These are phyloP conservation scores for Beauveria sp. DNA, from an alignment of 2,329 filamentous ascomycete species.

Conservation along the genomic window DNA sequence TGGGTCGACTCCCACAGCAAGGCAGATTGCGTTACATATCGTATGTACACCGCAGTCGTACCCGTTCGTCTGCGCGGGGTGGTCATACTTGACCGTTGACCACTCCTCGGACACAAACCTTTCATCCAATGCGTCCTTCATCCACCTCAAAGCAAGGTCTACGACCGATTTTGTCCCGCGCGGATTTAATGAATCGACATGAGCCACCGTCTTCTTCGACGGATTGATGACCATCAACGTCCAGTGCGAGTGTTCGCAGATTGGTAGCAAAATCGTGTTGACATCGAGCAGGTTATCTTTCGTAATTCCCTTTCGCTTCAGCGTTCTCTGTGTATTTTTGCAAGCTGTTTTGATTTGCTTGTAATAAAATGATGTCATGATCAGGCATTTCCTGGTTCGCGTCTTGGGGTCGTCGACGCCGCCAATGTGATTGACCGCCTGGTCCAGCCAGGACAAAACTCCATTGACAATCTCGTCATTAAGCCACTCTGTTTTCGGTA, in stretches of 20 bases:
- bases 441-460: slow-evolving; percentile 53
- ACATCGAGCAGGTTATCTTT: slow-evolving; percentile 56
- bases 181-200: slow-evolving; percentile 58
- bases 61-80: slow-evolving; percentile 55
- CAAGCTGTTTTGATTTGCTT: slow-evolving; percentile 43
- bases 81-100: slow-evolving; percentile 42
- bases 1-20: slow-evolving; percentile 46
- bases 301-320: slow-evolving; percentile 48
- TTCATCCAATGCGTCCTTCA: slow-evolving; percentile 47
- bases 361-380: slow-evolving; percentile 61
- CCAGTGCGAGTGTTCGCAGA: slow-evolving; percentile 62
- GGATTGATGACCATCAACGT: slow-evolving; percentile 62
- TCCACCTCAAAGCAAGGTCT: slow-evolving; percentile 41
- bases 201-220: slow-evolving; percentile 50
- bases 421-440: slow-evolving; percentile 47
- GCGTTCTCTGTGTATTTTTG: slow-evolving; percentile 42
- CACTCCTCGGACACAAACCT: slow-evolving; percentile 52
- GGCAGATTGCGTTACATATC: slow-evolving; percentile 62
- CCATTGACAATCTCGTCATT: slow-evolving; percentile 72
- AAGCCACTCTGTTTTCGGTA: slow-evolving; percentile 54
- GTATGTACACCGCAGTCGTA: slow-evolving; percentile 74
- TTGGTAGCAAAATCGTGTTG: slow-evolving; percentile 62
- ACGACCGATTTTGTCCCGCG: slow-evolving; percentile 33
- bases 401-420: slow-evolving; percentile 41
- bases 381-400: slow-evolving; percentile 49